These are phyloP conservation scores for Mrakia blollopis DNA, from an alignment of 768 basidiomycete species.

Conservation along the genomic window DNA sequence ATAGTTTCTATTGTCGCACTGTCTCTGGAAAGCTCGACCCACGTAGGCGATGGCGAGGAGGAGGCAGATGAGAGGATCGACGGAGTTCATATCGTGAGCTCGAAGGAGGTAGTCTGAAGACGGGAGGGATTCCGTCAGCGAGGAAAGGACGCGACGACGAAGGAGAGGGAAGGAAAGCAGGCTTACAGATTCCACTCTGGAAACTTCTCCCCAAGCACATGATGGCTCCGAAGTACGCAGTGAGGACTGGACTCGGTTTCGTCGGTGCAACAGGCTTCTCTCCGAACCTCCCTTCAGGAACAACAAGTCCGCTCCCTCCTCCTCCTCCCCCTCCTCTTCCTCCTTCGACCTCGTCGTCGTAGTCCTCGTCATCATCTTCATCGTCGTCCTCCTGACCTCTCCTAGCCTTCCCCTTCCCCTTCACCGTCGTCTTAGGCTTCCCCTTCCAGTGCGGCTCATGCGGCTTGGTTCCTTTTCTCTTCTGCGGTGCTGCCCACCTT, in stretches of 20 bases:
- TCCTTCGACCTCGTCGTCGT: constrained; percentile 20
- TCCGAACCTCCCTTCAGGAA: not conserved
- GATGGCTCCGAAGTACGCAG: constrained; percentile 74
- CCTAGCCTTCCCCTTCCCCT: constrained; percentile 43
- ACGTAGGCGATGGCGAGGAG: constrained; percentile 77
- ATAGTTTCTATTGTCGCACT: constrained; percentile 89
- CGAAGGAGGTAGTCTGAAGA: constrained; percentile 78
- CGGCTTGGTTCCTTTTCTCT: constrained; percentile 29
- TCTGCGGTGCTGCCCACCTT: constrained; percentile 26
- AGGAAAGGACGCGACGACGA: constrained; percentile 2
- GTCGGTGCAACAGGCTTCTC: constrained; percentile 46
- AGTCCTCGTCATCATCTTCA: constrained; percentile 35
- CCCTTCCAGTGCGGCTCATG: constrained; percentile 46
- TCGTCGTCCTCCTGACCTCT: constrained; percentile 39
- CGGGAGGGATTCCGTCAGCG: too few relatives aligned
- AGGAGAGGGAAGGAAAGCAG: not conserved
- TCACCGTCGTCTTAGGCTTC: constrained; percentile 34
- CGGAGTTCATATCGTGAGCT: constrained; percentile 74
- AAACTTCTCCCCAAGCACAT: constrained; percentile 44
- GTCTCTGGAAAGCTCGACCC: constrained; percentile 85
- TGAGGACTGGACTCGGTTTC: constrained; percentile 64
- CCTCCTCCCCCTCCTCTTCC: constrained; percentile 29
- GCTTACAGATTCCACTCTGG: not conserved
- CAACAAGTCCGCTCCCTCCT: not conserved
- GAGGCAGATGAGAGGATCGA: constrained; percentile 81